phyloP scores from a whole-genome alignment of 1,139 yeast genomes.

The Entelexis sorbosivorans region DNA sequence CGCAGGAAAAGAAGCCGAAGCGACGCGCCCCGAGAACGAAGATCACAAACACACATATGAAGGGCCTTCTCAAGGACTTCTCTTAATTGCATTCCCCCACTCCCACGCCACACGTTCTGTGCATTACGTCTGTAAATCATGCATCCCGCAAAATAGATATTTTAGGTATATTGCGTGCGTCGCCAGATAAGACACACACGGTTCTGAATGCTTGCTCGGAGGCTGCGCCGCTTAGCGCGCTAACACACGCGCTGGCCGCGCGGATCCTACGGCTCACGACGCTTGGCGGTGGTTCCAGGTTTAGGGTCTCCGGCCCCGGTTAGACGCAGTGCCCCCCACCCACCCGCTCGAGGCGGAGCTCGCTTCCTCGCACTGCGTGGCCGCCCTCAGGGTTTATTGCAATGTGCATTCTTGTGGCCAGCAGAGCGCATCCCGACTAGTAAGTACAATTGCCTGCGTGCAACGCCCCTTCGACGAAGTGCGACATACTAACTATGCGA shows the following conservation, averaged over 20 bases:
- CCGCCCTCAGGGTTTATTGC: not conserved
- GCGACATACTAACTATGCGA: not conserved
- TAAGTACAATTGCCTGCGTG: constrained; percentile 7
- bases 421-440: constrained; percentile 51
- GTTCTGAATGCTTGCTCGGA: too few relatives aligned
- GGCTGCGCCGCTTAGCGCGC: not conserved
- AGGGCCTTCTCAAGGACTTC: constrained; percentile 82
- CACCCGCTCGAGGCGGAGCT: too few relatives aligned
- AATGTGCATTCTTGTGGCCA: constrained; percentile 58
- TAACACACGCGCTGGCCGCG: too few relatives aligned
- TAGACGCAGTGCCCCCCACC: too few relatives aligned
- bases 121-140: too few relatives aligned
- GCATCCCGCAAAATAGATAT: too few relatives aligned
- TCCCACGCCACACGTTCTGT: too few relatives aligned
- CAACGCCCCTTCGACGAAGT: not conserved
- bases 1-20: constrained; percentile 56
- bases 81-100: constrained; percentile 18
- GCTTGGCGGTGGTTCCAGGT: not conserved
- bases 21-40: constrained; percentile 88
- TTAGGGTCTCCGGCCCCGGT: not conserved
- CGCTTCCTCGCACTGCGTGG: not conserved
- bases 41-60: constrained; percentile 89
- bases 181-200: too few relatives aligned
- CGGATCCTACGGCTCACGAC: too few relatives aligned
- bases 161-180: too few relatives aligned